phyloP scores from a whole-genome alignment of 2,329 filamentous ascomycete genomes.

The Verticillium klebahnii region DNA sequence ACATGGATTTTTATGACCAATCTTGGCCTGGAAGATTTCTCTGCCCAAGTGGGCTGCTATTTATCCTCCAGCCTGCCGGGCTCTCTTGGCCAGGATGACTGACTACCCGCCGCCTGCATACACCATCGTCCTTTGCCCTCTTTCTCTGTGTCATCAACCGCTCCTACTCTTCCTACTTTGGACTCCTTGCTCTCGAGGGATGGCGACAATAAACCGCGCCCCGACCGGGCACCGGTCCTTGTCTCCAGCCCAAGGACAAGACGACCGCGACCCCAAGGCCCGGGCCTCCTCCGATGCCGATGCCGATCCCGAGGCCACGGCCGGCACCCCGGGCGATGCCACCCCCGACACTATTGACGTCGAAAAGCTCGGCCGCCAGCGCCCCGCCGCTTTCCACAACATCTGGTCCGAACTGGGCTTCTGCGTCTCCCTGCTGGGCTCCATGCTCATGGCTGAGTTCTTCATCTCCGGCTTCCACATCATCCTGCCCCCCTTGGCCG shows the following conservation, averaged over 20 bases:
- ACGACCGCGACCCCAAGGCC: background rate
- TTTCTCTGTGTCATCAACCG: background rate
- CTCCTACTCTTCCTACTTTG: background rate
- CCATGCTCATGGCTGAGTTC: constrained; percentile 65
- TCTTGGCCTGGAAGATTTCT: background rate
- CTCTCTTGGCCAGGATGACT: background rate
- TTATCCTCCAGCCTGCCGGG: background rate
- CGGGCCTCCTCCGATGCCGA: background rate
- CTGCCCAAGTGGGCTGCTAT: background rate
- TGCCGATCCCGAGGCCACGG: constrained; percentile 6
- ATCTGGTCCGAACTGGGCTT: constrained; percentile 56
- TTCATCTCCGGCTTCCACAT: constrained; percentile 74
- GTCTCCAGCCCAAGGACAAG: background rate
- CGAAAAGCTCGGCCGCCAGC: constrained; percentile 57
- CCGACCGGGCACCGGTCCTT: background rate
- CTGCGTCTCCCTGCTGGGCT: constrained; percentile 56
- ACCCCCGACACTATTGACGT: constrained; percentile 29
- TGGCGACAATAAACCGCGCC: background rate
- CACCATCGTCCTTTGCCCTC: background rate
- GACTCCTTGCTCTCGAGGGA: background rate
- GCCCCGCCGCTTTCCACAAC: constrained; percentile 51
- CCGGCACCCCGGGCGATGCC: constrained; percentile 4
- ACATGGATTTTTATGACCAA: background rate
- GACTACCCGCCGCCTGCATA: too few species aligned
- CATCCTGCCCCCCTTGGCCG: constrained; percentile 61